Percentiles rank a stretch among this genome's conserved stretches.
Conservation (phyloP, 768 basidiomycete species). For the Fomitopsis pulvina region DNA sequence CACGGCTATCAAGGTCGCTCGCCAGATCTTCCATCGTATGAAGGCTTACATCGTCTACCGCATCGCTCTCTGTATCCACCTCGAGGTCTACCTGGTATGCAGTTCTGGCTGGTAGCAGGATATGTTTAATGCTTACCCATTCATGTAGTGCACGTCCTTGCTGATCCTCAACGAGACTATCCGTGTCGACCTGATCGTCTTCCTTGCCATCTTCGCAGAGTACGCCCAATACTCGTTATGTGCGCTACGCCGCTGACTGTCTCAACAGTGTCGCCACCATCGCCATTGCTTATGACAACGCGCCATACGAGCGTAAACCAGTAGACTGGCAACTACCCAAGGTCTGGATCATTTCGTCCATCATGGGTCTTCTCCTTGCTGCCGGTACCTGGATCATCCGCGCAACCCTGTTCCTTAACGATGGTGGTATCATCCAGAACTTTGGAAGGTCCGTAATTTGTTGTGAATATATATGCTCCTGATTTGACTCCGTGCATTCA, state of each 20-base stretch:
- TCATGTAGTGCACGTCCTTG: constrained; percentile 29
- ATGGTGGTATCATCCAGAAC: constrained; percentile 40
- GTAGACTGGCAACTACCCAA: constrained; percentile 48
- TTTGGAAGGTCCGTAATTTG: constrained; percentile 20
- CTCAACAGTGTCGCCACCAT: constrained; percentile 33
- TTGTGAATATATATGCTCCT: not conserved
- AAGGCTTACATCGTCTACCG: constrained; percentile 42
- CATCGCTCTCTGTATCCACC: constrained; percentile 42
- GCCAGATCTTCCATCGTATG: constrained; percentile 44
- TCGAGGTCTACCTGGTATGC: constrained; percentile 36
- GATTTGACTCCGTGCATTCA: not conserved
- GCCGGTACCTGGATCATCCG: constrained; percentile 35
- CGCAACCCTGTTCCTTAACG: constrained; percentile 33
- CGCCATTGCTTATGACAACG: constrained; percentile 42
- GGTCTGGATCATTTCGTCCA: constrained; percentile 39
- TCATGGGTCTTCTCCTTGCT: constrained; percentile 24
- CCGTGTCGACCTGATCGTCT: constrained; percentile 40
- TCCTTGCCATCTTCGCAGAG: constrained; percentile 37
- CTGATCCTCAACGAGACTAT: constrained; percentile 43
- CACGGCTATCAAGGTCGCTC: constrained; percentile 40
- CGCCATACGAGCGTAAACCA: constrained; percentile 30
- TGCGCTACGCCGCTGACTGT: not conserved
- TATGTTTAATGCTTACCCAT: not conserved
- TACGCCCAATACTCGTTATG: not conserved
- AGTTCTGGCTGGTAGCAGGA: not conserved